Conservation (phyloP, 2,329 filamentous ascomycete species). For the Clonostachys rosea region DNA sequence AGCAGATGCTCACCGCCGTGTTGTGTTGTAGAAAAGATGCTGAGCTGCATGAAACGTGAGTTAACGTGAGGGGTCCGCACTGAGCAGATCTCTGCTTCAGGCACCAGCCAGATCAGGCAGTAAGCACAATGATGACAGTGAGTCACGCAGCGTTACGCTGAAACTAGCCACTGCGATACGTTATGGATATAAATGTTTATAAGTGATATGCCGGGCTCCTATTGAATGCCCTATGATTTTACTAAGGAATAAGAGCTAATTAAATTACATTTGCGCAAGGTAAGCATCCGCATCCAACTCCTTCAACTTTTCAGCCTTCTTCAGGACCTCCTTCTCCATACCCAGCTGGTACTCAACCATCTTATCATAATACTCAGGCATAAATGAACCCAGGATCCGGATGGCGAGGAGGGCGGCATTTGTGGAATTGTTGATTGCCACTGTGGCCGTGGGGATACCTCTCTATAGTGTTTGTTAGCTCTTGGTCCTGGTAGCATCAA, state of each 20-base stretch:
- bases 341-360: constrained; percentile 58
- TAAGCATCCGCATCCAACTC: constrained; percentile 54
- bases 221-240: too few relatives aligned
- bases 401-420: constrained; percentile 72
- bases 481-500: constrained; percentile 19
- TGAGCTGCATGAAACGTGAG: too few relatives aligned
- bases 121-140: too few relatives aligned
- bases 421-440: constrained; percentile 76
- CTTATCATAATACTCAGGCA: constrained; percentile 48
- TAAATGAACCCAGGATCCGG: constrained; percentile 57
- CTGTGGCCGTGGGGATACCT: constrained; percentile 69
- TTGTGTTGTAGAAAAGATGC: too few relatives aligned
- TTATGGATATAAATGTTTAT: too few relatives aligned
- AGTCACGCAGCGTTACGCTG: too few relatives aligned
- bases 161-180: too few relatives aligned
- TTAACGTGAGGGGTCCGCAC: too few relatives aligned
- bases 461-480: constrained; percentile 28
- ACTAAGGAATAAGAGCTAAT: constrained; percentile 6
- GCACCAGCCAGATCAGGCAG: too few relatives aligned
- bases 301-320: constrained; percentile 54
- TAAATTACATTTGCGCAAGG: constrained; percentile 28
- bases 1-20: too few relatives aligned
- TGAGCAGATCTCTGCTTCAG: too few relatives aligned
- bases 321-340: constrained; percentile 59
- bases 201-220: too few relatives aligned